Conservation (phyloP, 2,329 filamentous ascomycete genomes). For the Monosporascus sp. region DNA sequence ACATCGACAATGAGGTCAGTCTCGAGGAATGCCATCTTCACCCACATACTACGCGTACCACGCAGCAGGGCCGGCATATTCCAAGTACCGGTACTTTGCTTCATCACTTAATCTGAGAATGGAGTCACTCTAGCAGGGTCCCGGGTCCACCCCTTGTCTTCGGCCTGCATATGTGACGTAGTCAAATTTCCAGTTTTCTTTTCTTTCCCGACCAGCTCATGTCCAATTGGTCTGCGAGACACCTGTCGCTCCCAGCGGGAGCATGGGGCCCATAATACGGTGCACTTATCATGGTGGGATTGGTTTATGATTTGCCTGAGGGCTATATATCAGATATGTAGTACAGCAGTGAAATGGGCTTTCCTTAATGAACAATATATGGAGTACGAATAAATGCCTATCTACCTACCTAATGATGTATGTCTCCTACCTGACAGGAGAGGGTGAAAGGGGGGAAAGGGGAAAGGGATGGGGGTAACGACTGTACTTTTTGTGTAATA, state of each 20-base stretch:
- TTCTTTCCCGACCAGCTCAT: background rate
- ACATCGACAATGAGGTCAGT: background rate
- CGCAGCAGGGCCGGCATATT: background rate
- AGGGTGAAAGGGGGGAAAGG: too few relatives aligned
- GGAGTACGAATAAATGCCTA: too few relatives aligned
- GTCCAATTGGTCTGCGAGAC: background rate
- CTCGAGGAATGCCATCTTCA: background rate
- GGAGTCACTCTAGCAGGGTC: background rate
- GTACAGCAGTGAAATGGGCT: too few relatives aligned
- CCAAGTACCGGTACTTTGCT: background rate
- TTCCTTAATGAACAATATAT: too few relatives aligned
- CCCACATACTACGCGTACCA: too few relatives aligned
- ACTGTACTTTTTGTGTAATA: background rate
- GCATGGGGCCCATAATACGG: too few relatives aligned
- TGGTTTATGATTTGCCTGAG: too few relatives aligned
- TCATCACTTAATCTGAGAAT: background rate
- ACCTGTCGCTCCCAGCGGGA: background rate
- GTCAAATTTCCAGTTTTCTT: constrained; percentile 1
- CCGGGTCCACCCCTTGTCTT: background rate
- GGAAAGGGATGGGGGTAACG: background rate
- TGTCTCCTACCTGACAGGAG: too few relatives aligned
- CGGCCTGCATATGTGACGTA: background rate
- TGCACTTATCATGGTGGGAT: too few relatives aligned
- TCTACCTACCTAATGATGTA: too few relatives aligned
- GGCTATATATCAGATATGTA: too few relatives aligned